Conservation (phyloP, 306 rosid genomes). For the Corylus avellana region DNA sequence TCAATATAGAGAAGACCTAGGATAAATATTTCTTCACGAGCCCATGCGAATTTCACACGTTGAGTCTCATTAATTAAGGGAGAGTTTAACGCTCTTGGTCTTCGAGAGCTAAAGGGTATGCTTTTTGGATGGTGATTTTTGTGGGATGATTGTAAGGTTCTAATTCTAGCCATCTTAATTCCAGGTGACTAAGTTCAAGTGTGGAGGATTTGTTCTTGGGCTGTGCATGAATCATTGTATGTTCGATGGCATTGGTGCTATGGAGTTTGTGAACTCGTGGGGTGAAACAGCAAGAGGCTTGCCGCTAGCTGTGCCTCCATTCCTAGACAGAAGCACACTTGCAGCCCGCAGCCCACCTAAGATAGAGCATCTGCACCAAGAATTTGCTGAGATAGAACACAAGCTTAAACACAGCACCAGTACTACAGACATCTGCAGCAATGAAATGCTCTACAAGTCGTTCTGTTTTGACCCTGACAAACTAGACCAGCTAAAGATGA, state of each 20-base stretch:
- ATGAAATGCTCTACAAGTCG: constrained; percentile 65
- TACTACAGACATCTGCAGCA: constrained; percentile 38
- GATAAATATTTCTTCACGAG: background rate
- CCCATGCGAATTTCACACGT: background rate
- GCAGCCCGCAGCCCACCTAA: constrained; percentile 59
- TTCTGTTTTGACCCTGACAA: constrained; percentile 75
- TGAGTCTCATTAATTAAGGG: too few species aligned
- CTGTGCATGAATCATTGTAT: constrained; percentile 81
- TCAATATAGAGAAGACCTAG: background rate
- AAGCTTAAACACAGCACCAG: constrained; percentile 38
- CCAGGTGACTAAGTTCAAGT: constrained; percentile 84
- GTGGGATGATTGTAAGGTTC: constrained; percentile 7
- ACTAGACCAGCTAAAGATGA: constrained; percentile 56
- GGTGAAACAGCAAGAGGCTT: constrained; percentile 71
- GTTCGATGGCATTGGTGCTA: constrained; percentile 83
- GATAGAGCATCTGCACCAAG: constrained; percentile 60
- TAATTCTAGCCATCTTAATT: constrained; percentile 12
- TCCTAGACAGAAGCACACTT: constrained; percentile 64
- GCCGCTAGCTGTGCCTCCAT: constrained; percentile 62
- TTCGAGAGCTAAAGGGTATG: background rate
- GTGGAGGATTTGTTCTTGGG: constrained; percentile 89
- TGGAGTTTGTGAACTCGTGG: constrained; percentile 93
- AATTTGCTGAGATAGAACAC: constrained; percentile 82
- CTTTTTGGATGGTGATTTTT: background rate
- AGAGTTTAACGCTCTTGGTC: background rate